Conservation (phyloP, 148 eudicot species). For the Spergularia bocconei region DNA sequence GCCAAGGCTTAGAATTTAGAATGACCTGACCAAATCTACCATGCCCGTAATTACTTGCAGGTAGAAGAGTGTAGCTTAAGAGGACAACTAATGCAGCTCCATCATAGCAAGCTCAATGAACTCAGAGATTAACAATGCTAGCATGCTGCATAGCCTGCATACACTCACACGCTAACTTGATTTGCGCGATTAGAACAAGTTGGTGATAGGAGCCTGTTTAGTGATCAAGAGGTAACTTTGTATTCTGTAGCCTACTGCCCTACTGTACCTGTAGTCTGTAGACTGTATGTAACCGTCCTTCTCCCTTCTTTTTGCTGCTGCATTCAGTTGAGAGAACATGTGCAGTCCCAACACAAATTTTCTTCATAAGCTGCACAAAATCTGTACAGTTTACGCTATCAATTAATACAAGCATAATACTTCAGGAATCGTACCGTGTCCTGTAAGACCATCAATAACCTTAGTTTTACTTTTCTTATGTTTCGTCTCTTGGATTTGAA, state of each 20-base stretch:
- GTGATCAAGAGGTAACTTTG: background rate
- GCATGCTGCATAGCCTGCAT: background rate
- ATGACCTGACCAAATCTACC: background rate
- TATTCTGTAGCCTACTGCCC: background rate
- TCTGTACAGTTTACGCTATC: conserved; percentile 26
- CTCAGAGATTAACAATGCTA: conserved; percentile 14
- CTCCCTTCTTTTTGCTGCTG: conserved; percentile 17
- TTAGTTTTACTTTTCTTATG: too few relatives aligned
- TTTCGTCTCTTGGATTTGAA: too few relatives aligned
- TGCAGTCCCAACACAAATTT: conserved; percentile 1
- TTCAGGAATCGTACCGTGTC: conserved; percentile 2
- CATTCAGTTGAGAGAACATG: background rate
- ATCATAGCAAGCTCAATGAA: conserved; percentile 17
- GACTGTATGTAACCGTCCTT: conserved; percentile 19
- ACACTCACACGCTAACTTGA: conserved; percentile 3
- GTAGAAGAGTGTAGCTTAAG: conserved; percentile 68
- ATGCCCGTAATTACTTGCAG: conserved; percentile 33
- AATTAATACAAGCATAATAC: conserved; percentile 8
- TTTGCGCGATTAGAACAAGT: conserved; percentile 5
- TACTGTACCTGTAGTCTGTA: background rate
- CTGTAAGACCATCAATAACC: background rate
- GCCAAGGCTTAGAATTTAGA: background rate
- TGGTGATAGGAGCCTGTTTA: background rate
- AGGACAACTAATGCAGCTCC: conserved; percentile 60
- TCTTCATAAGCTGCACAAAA: conserved; percentile 7